Percentiles rank a stretch among this genome's conserved stretches.
phyloP scores from a whole-genome alignment of 441 rosid genomes.

The Brassica hybrid region DNA sequence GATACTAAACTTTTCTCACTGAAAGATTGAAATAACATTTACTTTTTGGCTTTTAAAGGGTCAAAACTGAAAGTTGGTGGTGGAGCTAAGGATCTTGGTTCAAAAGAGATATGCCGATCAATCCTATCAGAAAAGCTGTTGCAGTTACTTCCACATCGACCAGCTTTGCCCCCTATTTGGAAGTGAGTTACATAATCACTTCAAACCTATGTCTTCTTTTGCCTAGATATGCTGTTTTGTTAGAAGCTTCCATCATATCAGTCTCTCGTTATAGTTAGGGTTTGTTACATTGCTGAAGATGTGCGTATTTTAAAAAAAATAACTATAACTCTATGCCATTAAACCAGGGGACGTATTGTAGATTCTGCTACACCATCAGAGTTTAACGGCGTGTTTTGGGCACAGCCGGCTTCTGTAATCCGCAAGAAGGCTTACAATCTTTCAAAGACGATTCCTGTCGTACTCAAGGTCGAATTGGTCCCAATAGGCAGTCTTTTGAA shows the following conservation, averaged over 20 bases:
- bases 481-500: conserved; percentile 43
- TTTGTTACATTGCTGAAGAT: conserved; percentile 27
- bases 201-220: conserved; percentile 10
- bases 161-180: conserved; percentile 56
- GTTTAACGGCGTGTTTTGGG: conserved; percentile 55
- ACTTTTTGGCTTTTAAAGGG: conserved; percentile 45
- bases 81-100: conserved; percentile 33
- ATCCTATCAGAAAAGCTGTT: conserved; percentile 36
- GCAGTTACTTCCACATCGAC: conserved; percentile 45
- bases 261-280: conserved; percentile 11
- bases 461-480: conserved; percentile 58
- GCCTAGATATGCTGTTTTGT: not conserved
- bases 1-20: conserved; percentile 15
- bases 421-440: conserved; percentile 52
- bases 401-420: conserved; percentile 54
- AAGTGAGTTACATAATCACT: conserved; percentile 49
- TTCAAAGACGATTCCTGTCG: conserved; percentile 48
- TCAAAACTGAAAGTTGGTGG: conserved; percentile 26
- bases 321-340: conserved; percentile 21
- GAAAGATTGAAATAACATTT: conserved; percentile 8
- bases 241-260: not conserved
- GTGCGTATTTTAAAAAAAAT: conserved; percentile 11
- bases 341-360: conserved; percentile 63
- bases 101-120: conserved; percentile 32
- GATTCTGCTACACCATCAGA: conserved; percentile 43